Evolutionary conservation across 208 protist species (phyloP).

Genomic region (Leishmania mexicana): DNA sequence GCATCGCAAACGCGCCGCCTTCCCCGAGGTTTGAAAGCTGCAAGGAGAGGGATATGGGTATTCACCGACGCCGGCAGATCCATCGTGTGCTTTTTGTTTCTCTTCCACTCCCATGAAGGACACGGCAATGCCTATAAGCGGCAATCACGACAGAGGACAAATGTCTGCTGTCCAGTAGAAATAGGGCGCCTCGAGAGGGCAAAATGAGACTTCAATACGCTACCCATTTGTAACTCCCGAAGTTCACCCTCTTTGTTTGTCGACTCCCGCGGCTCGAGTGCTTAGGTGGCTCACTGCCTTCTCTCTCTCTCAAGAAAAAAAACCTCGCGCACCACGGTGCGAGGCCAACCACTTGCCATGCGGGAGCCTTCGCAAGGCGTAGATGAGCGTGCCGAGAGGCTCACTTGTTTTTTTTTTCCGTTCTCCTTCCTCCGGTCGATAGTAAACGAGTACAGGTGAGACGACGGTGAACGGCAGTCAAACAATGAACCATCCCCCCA

Average conservation of each 20-base stretch:
- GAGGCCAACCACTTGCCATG: neutral
- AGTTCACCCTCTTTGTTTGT: neutral
- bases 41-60: neutral
- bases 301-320: neutral
- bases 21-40: neutral
- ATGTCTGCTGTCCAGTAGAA: neutral
- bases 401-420: neutral
- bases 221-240: neutral
- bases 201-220: neutral
- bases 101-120: neutral
- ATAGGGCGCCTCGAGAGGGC: neutral
- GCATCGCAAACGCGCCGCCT: neutral
- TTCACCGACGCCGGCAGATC: neutral
- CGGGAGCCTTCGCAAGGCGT: neutral
- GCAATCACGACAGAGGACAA: neutral
- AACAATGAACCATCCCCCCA: neutral
- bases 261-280: neutral
- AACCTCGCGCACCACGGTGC: neutral
- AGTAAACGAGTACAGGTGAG: neutral
- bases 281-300: neutral
- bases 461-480: neutral
- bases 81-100: neutral
- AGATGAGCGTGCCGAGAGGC: neutral
- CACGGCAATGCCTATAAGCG: neutral
- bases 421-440: neutral